Evolutionary conservation across 2,329 filamentous ascomycete genomes (phyloP).

Genomic region (Waltergamsia citrina): DNA sequence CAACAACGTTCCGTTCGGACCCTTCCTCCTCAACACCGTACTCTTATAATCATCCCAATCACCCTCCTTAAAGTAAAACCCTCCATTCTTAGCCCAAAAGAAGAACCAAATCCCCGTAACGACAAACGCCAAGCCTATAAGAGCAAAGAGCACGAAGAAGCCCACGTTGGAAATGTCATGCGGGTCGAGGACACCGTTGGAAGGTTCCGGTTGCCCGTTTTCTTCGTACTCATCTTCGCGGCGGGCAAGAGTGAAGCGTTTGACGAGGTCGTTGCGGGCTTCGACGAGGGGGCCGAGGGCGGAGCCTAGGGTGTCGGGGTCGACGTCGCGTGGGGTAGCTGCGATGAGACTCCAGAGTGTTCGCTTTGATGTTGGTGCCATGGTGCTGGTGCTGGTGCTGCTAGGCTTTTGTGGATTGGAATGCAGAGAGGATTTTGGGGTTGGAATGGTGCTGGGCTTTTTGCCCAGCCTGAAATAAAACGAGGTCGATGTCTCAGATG

Average conservation of each 20-base stretch:
- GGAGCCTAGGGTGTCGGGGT: conserved; percentile 15
- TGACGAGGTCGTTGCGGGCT: conserved; percentile 30
- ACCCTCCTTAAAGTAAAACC: conserved; percentile 72
- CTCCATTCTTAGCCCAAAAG: conserved; percentile 95
- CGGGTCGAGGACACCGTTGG: conserved; percentile 40
- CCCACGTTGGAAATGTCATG: conserved; percentile 55
- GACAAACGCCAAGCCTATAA: conserved; percentile 72
- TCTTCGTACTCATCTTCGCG: conserved; percentile 24
- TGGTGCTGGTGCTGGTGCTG: conserved; percentile 12
- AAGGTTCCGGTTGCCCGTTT: conserved; percentile 29
- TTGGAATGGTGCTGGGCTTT: background rate
- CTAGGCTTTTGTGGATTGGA: too few relatives aligned
- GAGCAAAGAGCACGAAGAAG: conserved; percentile 76
- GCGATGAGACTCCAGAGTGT: conserved; percentile 19
- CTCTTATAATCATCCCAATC: conserved; percentile 99
- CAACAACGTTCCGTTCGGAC: conserved; percentile 79
- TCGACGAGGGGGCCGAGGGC: conserved; percentile 29
- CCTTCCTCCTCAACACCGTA: conserved; percentile 80
- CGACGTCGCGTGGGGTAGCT: conserved; percentile 1
- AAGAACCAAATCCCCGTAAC: conserved; percentile 87
- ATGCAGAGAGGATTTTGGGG: background rate
- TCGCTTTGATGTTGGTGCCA: conserved; percentile 30
- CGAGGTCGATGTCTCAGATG: too few relatives aligned
- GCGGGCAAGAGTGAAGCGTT: conserved; percentile 11
- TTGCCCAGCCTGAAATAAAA: too few relatives aligned